These are phyloP conservation scores for Cladosporium velox DNA, from an alignment of 2,329 filamentous ascomycete genomes.

Conservation along the genomic window DNA sequence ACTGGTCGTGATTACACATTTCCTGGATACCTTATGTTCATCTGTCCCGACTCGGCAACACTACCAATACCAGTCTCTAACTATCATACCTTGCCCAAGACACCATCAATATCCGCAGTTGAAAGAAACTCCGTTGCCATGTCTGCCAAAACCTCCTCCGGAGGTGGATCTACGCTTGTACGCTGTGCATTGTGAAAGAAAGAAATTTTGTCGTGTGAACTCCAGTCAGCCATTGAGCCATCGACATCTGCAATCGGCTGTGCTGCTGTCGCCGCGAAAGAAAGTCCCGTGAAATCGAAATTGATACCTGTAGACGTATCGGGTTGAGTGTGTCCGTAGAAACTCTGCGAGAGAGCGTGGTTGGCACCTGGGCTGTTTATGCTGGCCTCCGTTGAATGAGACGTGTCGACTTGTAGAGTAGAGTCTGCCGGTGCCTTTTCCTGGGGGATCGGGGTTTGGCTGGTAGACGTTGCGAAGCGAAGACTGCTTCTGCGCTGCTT, in stretches of 20 bases:
- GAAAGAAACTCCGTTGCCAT: slow-evolving; percentile 14
- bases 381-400: background rate
- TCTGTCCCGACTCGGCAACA: too few relatives aligned
- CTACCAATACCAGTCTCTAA: background rate
- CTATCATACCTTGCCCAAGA: background rate
- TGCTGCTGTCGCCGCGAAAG: slow-evolving; percentile 11
- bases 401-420: background rate
- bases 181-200: slow-evolving; percentile 24
- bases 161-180: background rate
- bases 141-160: slow-evolving; percentile 2
- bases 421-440: background rate
- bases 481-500: slow-evolving; percentile 29
- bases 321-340: background rate
- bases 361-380: background rate
- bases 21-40: background rate
- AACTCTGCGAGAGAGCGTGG: background rate
- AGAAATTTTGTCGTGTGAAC: slow-evolving; percentile 26
- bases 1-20: background rate
- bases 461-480: slow-evolving; percentile 28
- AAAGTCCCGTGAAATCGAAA: slow-evolving; percentile 8
- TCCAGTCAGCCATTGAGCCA: slow-evolving; percentile 8
- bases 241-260: background rate
- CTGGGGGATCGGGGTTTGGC: slow-evolving; percentile 22
- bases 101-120: slow-evolving; percentile 14
- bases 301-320: background rate